Evolutionary conservation across 1,139 yeast genomes (phyloP), one percentile per base, ranked within the genome.

Genomic region (Kodamaea arcana): DNA sequence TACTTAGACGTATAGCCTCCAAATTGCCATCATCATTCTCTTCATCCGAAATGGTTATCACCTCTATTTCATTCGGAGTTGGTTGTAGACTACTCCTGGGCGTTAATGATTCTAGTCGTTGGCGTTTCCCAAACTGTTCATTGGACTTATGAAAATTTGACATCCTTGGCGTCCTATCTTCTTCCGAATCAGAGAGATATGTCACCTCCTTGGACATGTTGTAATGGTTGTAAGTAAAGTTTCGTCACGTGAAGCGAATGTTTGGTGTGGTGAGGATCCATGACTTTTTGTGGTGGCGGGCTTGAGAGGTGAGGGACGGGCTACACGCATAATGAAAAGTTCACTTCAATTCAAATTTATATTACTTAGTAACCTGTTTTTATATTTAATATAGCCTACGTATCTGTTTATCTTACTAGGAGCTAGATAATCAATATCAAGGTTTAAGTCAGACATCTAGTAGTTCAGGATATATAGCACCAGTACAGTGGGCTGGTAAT

Each of bases 21-120:
- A 18, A 18, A 9, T 18, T 18, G 9, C 25, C 23, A 15, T 27
- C 28, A 4, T 29, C 33, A 2, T 41, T 45, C 15, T 37, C 43
- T 15, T 39, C 44, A 3, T 41, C 40, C 10, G 27, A 20, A 10
- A 42, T 28, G 18, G 31, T 24, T 11, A 42, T 42, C 13, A 42
- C 24, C 15, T 42, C 45, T 8, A 33, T 29, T 12, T 32, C 20
- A 5, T 23, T 16, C 7, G 39, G 39, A 11, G 20, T 29, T 6
- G 26, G 17, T 17, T 25, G 6, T 14, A 25, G 10, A 5, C 17
- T 6, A n/a, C 12, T 10, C 28, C 10, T 25, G 15, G 28, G 28
- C 12, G 28, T 28, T 8, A 20, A 21, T 23, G 33, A 24, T 11
- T 23, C 28, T 15, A 23, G 33, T 23, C 29, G 27, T 17, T 16